Evolutionary conservation across 257 asterid genomes (phyloP), one percentile per base, ranked within the genome.

Genomic region (Cruciata laevipes): DNA sequence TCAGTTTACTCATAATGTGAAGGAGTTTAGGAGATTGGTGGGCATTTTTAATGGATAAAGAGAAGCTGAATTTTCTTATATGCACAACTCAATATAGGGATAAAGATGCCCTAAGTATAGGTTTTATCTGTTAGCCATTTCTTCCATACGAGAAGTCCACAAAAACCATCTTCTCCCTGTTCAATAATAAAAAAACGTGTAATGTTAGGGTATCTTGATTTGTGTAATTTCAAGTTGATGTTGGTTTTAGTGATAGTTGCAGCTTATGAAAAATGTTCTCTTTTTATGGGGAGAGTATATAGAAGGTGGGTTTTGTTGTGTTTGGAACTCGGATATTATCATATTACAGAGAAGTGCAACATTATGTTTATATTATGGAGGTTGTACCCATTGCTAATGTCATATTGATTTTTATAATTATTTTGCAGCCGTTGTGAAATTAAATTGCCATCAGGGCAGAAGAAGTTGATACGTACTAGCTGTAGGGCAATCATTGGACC

Each of bases 401-500:
- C 12, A 25, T 16, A 20, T 11, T 12, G 9, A 67, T 13, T 23
- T n/a, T n/a, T 23, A 13, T 58, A 55, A 55, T 44, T 23, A 52
- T 9, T 38, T 23, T 69, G 56, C 71, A 83, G 96, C 81, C 85
- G 77, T 61, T 85, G 92, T 49, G 91, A 87, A 81, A 71, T 91
- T 52, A 83, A 83, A 76, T 77, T 91, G 67, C 95, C 96, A 17
- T 91, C 96, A 0, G 88, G 92, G 13, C 85, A 72, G 55, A 88
- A 85, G 86, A 88, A 80, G 73, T 69, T 80, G 82, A 82, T 86
- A 37, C 88, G 89, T 76, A 82, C 70, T 40, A 81, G 83, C 76
- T 90, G 95, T 65, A 71, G 83, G 77, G 96, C 91, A 1, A 91
- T 90, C 0, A 60, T 90, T 13, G 96, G 95, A 49, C 74, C 56